Conservation (phyloP, 148 eudicot species). For the Pouteria glomerata region DNA sequence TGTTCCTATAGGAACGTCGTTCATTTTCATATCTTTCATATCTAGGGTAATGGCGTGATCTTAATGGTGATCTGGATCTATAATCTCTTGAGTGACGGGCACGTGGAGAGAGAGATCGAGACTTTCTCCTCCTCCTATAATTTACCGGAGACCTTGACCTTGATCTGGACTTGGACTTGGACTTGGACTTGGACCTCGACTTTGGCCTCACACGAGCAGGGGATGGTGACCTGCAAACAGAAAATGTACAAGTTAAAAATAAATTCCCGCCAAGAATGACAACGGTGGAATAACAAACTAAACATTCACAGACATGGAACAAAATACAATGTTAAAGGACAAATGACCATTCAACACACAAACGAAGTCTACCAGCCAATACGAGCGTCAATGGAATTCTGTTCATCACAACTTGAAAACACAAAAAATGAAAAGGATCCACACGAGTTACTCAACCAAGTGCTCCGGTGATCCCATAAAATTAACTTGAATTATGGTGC, state of each 20-base stretch:
- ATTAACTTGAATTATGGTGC: background rate
- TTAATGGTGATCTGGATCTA: conserved; percentile 71
- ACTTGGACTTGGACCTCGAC: conserved; percentile 5
- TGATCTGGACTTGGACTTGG: conserved; percentile 53
- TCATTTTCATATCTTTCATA: conserved; percentile 66
- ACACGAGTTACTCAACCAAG: background rate
- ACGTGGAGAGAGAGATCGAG: conserved; percentile 73
- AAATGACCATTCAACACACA: background rate
- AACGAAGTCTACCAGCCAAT: background rate
- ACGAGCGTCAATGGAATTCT: background rate
- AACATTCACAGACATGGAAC: background rate
- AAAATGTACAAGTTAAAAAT: background rate
- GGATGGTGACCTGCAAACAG: conserved; percentile 63
- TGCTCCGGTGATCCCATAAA: background rate
- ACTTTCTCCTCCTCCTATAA: conserved; percentile 38
- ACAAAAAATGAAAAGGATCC: background rate
- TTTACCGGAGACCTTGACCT: conserved; percentile 51
- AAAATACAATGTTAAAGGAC: background rate
- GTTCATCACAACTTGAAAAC: background rate
- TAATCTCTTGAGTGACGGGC: conserved; percentile 46
- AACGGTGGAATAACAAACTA: background rate
- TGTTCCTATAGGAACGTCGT: conserved; percentile 43
- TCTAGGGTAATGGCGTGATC: conserved; percentile 65
- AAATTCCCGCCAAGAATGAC: background rate
- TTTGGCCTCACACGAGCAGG: conserved; percentile 30